phyloP scores from a whole-genome alignment of 2,329 filamentous ascomycete genomes.

The Microcyclosporella mali region DNA sequence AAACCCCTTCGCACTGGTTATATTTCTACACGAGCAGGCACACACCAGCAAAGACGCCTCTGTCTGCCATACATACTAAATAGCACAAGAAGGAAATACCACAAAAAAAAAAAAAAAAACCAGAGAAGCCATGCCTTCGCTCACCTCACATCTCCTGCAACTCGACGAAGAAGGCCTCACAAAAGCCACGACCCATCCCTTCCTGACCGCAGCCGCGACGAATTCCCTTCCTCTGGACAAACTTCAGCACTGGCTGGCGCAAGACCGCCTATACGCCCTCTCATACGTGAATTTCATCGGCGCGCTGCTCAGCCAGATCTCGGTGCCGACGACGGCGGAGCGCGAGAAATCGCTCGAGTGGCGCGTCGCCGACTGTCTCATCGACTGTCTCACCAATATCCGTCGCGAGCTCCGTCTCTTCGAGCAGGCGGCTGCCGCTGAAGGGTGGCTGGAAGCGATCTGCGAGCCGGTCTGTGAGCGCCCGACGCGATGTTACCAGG shows the following conservation, averaged over 20 bases:
- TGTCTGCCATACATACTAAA: no score
- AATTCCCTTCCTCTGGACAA: slow-evolving; percentile 53
- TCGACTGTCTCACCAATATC: slow-evolving; percentile 60
- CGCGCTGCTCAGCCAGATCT: slow-evolving; percentile 54
- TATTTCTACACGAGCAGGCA: no score
- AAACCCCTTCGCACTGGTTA: no score
- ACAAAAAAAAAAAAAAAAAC: no score
- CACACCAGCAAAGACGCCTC: no score
- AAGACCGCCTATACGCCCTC: slow-evolving; percentile 66
- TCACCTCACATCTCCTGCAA: slow-evolving; percentile 54
- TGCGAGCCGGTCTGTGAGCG: slow-evolving; percentile 28
- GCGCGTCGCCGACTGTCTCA: slow-evolving; percentile 55
- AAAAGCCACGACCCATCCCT: slow-evolving; percentile 59
- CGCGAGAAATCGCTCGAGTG: slow-evolving; percentile 47
- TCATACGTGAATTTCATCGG: slow-evolving; percentile 64
- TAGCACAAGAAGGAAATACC: no score
- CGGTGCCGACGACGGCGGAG: slow-evolving; percentile 40
- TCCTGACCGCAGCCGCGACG: slow-evolving; percentile 58
- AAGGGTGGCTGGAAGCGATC: slow-evolving; percentile 41
- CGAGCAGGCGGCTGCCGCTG: slow-evolving; percentile 51
- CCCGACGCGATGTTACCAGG: slow-evolving; percentile 43
- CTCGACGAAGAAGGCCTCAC: slow-evolving; percentile 44
- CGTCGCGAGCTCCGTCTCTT: slow-evolving; percentile 62
- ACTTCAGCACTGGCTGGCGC: slow-evolving; percentile 62
- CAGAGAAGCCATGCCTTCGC: slow-evolving; percentile 42